Base-by-base conservation (phyloP, 1,139 yeast species). In the Geotrichum fermentans region DNA sequence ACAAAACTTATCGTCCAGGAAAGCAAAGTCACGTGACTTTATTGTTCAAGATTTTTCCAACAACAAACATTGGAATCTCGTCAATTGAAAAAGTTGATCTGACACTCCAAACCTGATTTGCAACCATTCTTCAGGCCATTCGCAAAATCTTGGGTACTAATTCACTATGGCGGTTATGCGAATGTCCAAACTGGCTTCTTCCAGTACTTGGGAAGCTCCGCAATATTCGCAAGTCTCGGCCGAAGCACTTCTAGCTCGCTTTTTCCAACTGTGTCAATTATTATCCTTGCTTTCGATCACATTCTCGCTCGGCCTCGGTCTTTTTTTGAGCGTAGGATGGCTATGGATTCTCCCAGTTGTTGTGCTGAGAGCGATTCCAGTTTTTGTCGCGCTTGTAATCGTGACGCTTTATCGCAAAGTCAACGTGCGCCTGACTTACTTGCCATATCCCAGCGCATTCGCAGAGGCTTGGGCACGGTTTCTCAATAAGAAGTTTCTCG, bases 381-480 rank as follows among this genome's bases (percentile, higher is more conserved):
- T 61, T 6, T 51, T 58, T 14, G 29, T 55, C 2, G 54, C 63
- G 2, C 52, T 59, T 8, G 56, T 63, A 37, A 47, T 60, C 6
- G 53, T 67, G 1, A 55, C 59, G n/a, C 47, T 66, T 11, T 50
- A 62, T 47, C 57, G 68, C 24, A 65, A 65, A 49, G 54, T 57
- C 22, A 53, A 60, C 42, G 44, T 62, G 20, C 62, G 55, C 40
- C 50, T 47, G 1, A 40, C 42, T 24, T 50, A 50, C 28, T 32
- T 48, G 32, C 48, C 43, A 5, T 52, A 48, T 18, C 48, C 58
- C 8, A 59, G 57, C 40, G 37, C 52, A n/a, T 52, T 56, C 22
- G 51, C 54, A 3, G 61, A 58, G 40, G 35, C 79, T 1, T 58
- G 73, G 37, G 74, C 77, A 14, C 73, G 78, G 20, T 46, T 80